A percentile compares a stretch with the other conserved stretches of the same genome.
These are phyloP conservation scores for Pseudocercospora fuligena DNA, from an alignment of 2,329 filamentous ascomycete genomes.

Conservation along the genomic window DNA sequence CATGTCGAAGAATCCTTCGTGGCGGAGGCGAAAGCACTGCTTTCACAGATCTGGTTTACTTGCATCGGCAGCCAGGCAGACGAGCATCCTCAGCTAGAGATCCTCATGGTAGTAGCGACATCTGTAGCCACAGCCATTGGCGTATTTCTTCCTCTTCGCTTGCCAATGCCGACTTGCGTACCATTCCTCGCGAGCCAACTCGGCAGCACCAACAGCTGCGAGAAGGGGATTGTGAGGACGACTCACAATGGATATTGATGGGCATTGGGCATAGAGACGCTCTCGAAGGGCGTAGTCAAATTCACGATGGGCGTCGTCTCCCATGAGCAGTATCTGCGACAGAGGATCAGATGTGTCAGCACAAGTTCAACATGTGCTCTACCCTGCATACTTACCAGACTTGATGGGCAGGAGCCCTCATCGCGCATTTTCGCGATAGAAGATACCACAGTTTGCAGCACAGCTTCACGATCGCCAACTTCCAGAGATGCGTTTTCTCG, in stretches of 20 bases:
- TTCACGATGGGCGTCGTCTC: background rate
- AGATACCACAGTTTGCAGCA: background rate
- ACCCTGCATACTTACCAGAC: background rate
- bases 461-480: background rate
- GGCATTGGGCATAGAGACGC: background rate
- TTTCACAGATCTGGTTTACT: background rate
- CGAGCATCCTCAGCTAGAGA: background rate
- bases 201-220: background rate
- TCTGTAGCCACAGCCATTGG: background rate
- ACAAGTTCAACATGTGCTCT: background rate
- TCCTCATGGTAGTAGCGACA: background rate
- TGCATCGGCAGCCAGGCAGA: background rate
- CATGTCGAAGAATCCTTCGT: background rate
- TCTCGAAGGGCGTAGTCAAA: background rate
- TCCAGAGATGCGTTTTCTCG: background rate
- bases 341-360: background rate
- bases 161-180: background rate
- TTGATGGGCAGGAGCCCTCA: background rate
- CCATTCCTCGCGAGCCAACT: background rate
- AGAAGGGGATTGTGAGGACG: background rate
- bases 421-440: background rate
- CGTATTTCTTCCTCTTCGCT: background rate
- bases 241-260: background rate
- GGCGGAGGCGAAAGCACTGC: background rate
- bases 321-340: background rate